A percentile compares a stretch with the other conserved stretches of the same genome.
These are phyloP conservation scores for Schwanniomyces vanrijiae DNA, from an alignment of 805 yeast genomes.

Conservation along the genomic window DNA sequence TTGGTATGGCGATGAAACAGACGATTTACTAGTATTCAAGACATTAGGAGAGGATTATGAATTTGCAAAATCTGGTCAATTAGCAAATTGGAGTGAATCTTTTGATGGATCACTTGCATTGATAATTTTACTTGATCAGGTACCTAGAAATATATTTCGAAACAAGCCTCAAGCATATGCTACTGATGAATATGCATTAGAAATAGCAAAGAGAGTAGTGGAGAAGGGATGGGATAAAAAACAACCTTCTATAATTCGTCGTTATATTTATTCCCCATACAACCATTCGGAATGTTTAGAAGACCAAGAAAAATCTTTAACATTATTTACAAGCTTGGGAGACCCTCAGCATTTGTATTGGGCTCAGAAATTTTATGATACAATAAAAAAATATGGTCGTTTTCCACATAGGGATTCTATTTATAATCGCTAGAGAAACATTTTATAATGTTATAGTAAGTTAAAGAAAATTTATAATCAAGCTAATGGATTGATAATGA, in stretches of 20 bases:
- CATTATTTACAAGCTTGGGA: slow-evolving; percentile 3
- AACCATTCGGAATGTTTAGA: slow-evolving; percentile 4
- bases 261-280: slow-evolving; percentile 3
- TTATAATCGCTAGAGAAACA: slow-evolving; percentile 8
- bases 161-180: slow-evolving; percentile 4
- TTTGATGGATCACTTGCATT: slow-evolving; percentile 4
- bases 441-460: too few species aligned
- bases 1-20: slow-evolving; percentile 4
- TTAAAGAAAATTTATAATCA: too few species aligned
- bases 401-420: slow-evolving; percentile 5
- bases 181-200: slow-evolving; percentile 5
- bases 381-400: background rate
- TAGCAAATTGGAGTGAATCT: slow-evolving; percentile 1
- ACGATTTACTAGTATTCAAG: slow-evolving; percentile 1
- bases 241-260: slow-evolving; percentile 1
- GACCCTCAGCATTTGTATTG: slow-evolving; percentile 5
- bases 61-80: slow-evolving; percentile 1
- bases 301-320: slow-evolving; percentile 3
- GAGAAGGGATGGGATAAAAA: slow-evolving; percentile 6
- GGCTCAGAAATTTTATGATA: slow-evolving; percentile 3
- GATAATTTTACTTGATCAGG: slow-evolving; percentile 6
- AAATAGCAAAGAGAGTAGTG: slow-evolving; percentile 1
- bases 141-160: slow-evolving; percentile 4
- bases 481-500: too few species aligned
- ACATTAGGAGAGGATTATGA: slow-evolving; percentile 3